Percentiles rank a stretch among this genome's conserved stretches.
Evolutionary conservation across 768 basidiomycete species (phyloP).

Genomic region (Kwoniella shandongensis): DNA sequence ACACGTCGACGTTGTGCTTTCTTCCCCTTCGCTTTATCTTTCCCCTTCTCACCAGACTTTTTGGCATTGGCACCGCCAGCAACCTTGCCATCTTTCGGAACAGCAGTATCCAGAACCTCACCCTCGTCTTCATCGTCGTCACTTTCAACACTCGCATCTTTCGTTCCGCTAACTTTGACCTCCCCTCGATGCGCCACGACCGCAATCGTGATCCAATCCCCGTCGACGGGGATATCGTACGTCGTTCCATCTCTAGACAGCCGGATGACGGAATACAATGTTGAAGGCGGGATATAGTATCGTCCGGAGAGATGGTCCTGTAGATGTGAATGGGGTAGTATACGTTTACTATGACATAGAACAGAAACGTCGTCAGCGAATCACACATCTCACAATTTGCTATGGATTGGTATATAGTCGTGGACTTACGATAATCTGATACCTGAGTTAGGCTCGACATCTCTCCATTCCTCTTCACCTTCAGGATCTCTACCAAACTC

Average conservation of each 20-base stretch:
- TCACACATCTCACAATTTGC: background rate
- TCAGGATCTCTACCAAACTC: constrained; percentile 66
- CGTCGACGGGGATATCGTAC: constrained; percentile 86
- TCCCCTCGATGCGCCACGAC: constrained; percentile 89
- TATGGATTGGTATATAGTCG: background rate
- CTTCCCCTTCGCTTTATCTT: constrained; percentile 25
- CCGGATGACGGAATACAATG: constrained; percentile 79
- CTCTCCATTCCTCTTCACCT: constrained; percentile 74
- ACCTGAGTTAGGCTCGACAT: constrained; percentile 84
- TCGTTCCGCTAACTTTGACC: constrained; percentile 64
- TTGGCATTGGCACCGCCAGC: background rate
- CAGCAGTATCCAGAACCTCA: too few species aligned
- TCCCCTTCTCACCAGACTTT: constrained; percentile 29
- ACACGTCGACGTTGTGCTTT: constrained; percentile 37
- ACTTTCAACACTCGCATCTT: constrained; percentile 10
- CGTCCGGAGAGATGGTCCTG: constrained; percentile 77
- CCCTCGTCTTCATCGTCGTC: constrained; percentile 13
- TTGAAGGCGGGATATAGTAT: constrained; percentile 84
- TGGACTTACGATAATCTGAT: constrained; percentile 74
- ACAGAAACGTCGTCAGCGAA: constrained; percentile 5
- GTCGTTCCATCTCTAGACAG: constrained; percentile 73
- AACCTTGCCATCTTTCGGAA: constrained; percentile 27
- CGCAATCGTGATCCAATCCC: constrained; percentile 94
- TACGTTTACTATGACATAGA: constrained; percentile 62
- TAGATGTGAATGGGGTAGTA: constrained; percentile 70